Percentiles rank a stretch among this genome's conserved stretches.
These are phyloP conservation scores for Candida methanosorbosa DNA, from an alignment of 805 yeast genomes.

Conservation along the genomic window DNA sequence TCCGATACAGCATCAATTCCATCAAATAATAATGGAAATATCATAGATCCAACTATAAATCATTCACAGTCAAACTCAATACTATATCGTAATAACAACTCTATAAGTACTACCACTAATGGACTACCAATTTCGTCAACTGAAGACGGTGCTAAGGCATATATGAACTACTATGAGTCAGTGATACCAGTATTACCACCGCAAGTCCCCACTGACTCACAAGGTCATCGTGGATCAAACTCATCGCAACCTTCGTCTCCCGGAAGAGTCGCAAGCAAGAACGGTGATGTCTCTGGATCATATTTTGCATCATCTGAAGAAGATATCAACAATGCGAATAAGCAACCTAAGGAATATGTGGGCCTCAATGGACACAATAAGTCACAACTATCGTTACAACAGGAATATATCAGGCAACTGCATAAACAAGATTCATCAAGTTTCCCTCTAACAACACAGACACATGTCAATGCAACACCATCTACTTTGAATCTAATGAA, in stretches of 20 bases:
- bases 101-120: slow-evolving; percentile 7
- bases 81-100: background rate
- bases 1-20: slow-evolving; percentile 2
- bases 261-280: background rate
- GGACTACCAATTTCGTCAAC: slow-evolving; percentile 13
- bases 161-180: slow-evolving; percentile 20
- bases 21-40: background rate
- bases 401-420: slow-evolving; percentile 19
- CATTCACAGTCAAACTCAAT: background rate
- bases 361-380: no score
- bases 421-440: slow-evolving; percentile 22
- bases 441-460: slow-evolving; percentile 21
- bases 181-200: slow-evolving; percentile 20
- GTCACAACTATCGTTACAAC: slow-evolving; percentile 12
- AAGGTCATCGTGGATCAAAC: background rate
- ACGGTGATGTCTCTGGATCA: background rate
- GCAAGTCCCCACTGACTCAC: background rate
- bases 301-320: background rate
- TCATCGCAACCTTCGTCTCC: background rate
- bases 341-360: no score
- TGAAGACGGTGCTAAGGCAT: background rate
- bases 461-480: slow-evolving; percentile 16
- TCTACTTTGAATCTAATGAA: slow-evolving; percentile 19
- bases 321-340: background rate
- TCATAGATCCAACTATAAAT: background rate